Conservation (phyloP, 2,329 filamentous ascomycete genomes). For the Penicillium sp. region DNA sequence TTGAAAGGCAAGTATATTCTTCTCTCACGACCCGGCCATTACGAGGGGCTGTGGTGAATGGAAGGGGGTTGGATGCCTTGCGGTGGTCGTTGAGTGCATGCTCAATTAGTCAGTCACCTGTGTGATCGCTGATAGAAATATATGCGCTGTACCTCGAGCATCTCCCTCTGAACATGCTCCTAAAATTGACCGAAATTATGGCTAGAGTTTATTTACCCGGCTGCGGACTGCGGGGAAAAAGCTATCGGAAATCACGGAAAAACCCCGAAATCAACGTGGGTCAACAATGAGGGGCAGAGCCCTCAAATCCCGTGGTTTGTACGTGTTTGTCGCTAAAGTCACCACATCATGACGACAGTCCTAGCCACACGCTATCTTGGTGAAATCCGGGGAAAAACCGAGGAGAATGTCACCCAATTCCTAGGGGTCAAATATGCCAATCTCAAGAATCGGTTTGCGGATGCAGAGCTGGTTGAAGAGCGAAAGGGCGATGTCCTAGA, state of each 20-base stretch:
- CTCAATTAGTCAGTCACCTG: no score
- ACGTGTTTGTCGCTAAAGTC: neutral
- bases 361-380: conserved; percentile 28
- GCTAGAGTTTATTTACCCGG: no score
- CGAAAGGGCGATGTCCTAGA: conserved; percentile 25
- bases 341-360: neutral
- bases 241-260: neutral
- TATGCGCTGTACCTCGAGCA: no score
- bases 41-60: no score
- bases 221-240: neutral
- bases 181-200: no score
- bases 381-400: conserved; percentile 24
- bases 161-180: no score
- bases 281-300: neutral
- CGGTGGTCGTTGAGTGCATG: no score
- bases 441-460: conserved; percentile 32
- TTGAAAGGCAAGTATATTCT: no score
- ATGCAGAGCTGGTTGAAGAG: conserved; percentile 28
- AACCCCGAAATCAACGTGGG: neutral
- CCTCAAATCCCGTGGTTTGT: neutral
- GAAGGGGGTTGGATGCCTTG: no score
- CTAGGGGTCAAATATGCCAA: conserved; percentile 38
- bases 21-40: no score
- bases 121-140: no score
- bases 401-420: conserved; percentile 31